Percentiles rank a stretch among this genome's conserved stretches.
These are phyloP conservation scores for Quercus phellos DNA, from an alignment of 331 rosid genomes.

Conservation along the genomic window DNA sequence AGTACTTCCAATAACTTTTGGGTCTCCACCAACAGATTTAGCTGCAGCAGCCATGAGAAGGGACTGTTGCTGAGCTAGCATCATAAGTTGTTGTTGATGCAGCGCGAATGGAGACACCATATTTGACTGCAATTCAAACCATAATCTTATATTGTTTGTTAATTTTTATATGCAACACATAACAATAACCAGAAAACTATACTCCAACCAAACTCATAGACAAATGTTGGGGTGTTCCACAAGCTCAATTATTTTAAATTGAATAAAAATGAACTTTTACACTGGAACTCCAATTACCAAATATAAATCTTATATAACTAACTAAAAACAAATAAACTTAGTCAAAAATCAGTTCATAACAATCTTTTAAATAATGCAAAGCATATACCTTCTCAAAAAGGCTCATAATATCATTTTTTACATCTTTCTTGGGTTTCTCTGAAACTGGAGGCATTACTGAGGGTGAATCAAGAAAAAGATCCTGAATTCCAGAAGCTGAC, in stretches of 20 bases:
- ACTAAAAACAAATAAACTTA: neutral
- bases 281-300: neutral
- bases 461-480: conserved; percentile 65
- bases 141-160: conserved; percentile 19
- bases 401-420: conserved; percentile 93
- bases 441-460: conserved; percentile 41
- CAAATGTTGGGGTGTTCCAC: neutral
- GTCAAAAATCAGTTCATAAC: conserved; percentile 5
- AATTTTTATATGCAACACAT: neutral
- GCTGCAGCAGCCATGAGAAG: conserved; percentile 83
- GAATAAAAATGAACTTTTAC: neutral
- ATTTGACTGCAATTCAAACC: conserved; percentile 59
- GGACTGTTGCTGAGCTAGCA: conserved; percentile 91
- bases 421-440: conserved; percentile 66
- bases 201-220: neutral
- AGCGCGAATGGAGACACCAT: conserved; percentile 84
- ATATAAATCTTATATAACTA: conserved; percentile 1
- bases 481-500: conserved; percentile 68
- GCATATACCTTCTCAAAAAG: conserved; percentile 87
- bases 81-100: conserved; percentile 94
- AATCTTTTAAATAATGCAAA: conserved; percentile 7
- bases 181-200: neutral
- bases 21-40: conserved; percentile 57
- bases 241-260: neutral
- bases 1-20: conserved; percentile 32